Evolutionary conservation across 2,329 filamentous ascomycete species (phyloP).

Genomic region (Fusarium austroafricanum): DNA sequence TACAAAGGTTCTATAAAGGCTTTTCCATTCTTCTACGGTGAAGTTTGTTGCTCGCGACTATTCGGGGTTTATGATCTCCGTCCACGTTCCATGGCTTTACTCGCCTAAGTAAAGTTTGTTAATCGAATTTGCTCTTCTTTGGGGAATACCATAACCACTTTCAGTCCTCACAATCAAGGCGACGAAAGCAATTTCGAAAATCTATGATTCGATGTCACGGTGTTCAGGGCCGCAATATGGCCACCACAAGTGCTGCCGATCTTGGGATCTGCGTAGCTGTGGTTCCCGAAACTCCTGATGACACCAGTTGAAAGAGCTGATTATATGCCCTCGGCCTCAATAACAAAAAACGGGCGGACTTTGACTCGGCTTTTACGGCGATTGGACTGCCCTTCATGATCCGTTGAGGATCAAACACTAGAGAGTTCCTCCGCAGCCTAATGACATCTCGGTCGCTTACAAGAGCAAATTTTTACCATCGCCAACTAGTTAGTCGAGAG

Average conservation of each 20-base stretch:
- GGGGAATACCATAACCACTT: background rate
- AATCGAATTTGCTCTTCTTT: background rate
- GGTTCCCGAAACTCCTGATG: too few species aligned
- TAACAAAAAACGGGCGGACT: background rate
- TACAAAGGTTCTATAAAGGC: background rate
- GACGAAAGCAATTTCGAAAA: background rate
- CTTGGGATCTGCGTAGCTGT: background rate
- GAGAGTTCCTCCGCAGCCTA: background rate
- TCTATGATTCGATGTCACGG: background rate
- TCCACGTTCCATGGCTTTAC: background rate
- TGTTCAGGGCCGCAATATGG: background rate
- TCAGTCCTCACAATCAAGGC: background rate
- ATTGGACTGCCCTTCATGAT: background rate
- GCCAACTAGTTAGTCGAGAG: background rate
- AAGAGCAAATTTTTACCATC: background rate
- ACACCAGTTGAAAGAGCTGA: background rate
- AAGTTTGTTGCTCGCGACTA: background rate
- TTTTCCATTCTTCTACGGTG: conserved; percentile 20
- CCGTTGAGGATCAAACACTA: background rate
- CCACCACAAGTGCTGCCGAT: background rate
- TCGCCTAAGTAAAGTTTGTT: background rate
- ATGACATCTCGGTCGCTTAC: background rate
- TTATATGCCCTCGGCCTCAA: too few species aligned
- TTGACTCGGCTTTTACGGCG: background rate
- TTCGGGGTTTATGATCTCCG: background rate